Conservation (phyloP, 2,329 filamentous ascomycete genomes). For the Fusarium sp. region DNA sequence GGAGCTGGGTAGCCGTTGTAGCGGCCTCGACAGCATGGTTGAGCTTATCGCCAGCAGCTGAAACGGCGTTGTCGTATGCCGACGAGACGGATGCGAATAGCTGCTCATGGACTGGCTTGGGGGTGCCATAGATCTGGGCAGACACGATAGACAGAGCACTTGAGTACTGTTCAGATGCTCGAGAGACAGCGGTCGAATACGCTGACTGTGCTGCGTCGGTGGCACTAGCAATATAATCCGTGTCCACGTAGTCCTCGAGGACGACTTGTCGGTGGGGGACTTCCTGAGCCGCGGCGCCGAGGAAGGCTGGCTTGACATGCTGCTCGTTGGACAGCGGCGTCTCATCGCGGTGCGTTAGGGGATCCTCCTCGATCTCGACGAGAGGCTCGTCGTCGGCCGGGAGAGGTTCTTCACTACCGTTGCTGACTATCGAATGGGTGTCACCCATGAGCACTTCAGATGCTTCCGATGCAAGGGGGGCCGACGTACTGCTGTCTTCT, state of each 20-base stretch:
- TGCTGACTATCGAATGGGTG: constrained; percentile 40
- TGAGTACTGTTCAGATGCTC: constrained; percentile 76
- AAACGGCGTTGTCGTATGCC: constrained; percentile 75
- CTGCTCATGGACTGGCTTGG: constrained; percentile 76
- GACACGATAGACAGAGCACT: constrained; percentile 77
- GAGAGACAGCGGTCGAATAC: constrained; percentile 74
- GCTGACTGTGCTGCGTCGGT: constrained; percentile 63
- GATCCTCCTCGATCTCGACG: constrained; percentile 43
- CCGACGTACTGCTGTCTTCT: constrained; percentile 39
- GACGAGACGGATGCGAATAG: constrained; percentile 76
- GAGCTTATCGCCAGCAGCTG: constrained; percentile 70
- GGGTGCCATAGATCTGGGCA: constrained; percentile 74
- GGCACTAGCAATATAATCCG: constrained; percentile 51
- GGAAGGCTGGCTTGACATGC: constrained; percentile 59
- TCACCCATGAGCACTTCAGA: constrained; percentile 42
- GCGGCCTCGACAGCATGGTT: constrained; percentile 67
- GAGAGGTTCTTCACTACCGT: constrained; percentile 45
- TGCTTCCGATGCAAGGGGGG: constrained; percentile 42
- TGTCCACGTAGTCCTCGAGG: constrained; percentile 60
- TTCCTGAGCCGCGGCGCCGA: constrained; percentile 64
- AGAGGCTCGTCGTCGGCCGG: constrained; percentile 43
- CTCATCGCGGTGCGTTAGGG: constrained; percentile 38
- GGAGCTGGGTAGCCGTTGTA: constrained; percentile 61
- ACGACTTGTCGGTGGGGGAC: constrained; percentile 62
- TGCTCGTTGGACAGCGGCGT: constrained; percentile 44